Conservation (phyloP, 2,329 filamentous ascomycete genomes). For the Harringtonia aguacate region DNA sequence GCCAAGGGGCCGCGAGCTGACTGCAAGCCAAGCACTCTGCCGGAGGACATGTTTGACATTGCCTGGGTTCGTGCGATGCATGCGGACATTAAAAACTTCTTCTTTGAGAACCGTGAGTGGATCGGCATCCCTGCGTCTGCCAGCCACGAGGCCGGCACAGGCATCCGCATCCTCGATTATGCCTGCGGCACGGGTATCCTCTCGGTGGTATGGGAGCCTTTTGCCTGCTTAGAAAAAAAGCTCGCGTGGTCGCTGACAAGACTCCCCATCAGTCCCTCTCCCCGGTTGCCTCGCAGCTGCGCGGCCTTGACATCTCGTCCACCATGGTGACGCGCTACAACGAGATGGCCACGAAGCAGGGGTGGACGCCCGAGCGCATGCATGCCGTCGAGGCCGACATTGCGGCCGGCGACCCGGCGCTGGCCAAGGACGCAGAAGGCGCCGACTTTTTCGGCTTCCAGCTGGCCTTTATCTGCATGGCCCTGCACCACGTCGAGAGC, state of each 20-base stretch:
- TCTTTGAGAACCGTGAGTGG: conserved; percentile 6
- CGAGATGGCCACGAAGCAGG: conserved; percentile 3
- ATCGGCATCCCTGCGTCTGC: conserved; percentile 6
- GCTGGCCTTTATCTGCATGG: conserved; percentile 13
- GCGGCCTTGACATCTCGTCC: conserved; percentile 15
- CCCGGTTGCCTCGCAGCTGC: conserved; percentile 6
- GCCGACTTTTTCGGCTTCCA: conserved; percentile 10
- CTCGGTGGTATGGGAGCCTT: conserved; percentile 3
- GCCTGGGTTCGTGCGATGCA: conserved; percentile 7
- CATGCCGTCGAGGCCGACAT: conserved; percentile 13
- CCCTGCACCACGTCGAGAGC: conserved; percentile 14
- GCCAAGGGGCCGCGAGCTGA: no score
- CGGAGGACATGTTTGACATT: conserved; percentile 2
- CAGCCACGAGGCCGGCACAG: not conserved
- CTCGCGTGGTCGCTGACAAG: not conserved
- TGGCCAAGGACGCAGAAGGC: not conserved
- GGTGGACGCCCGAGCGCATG: conserved; percentile 9
- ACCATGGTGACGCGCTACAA: conserved; percentile 16
- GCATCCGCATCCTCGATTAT: conserved; percentile 11
- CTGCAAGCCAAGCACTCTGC: not conserved
- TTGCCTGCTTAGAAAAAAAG: not conserved
- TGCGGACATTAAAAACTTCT: conserved; percentile 3
- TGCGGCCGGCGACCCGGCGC: not conserved
- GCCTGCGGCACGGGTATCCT: conserved; percentile 12
- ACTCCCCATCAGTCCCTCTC: conserved; percentile 1